Conservation (phyloP, 345 rosid genomes). For the Geranium rotundifolium region DNA sequence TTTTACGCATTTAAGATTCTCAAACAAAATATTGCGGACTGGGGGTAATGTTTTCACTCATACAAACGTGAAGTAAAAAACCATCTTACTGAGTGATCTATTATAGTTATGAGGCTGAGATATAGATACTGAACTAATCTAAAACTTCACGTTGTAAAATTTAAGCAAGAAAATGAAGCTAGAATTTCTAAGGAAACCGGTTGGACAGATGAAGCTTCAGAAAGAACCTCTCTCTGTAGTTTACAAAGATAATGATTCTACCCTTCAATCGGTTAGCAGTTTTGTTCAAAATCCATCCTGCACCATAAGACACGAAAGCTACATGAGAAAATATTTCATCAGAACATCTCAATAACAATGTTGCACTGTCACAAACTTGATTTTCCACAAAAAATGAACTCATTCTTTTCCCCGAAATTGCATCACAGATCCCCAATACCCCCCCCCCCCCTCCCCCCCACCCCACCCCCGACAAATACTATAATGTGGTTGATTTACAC, state of each 20-base stretch:
- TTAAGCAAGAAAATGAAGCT: background rate
- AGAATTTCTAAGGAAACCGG: background rate
- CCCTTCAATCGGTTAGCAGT: background rate
- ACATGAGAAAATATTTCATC: background rate
- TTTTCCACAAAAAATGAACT: background rate
- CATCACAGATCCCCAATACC: background rate
- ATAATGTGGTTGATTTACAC: background rate
- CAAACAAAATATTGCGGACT: background rate
- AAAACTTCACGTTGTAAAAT: too few relatives aligned
- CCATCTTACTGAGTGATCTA: background rate
- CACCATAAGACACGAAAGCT: background rate
- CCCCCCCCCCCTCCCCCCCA: too few relatives aligned
- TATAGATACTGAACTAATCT: too few relatives aligned
- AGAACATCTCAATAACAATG: conserved; percentile 1
- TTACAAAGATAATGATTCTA: background rate
- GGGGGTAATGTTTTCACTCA: background rate
- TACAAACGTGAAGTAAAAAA: background rate
- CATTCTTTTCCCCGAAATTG: conserved; percentile 1
- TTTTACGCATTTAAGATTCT: conserved; percentile 3
- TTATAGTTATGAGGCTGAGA: background rate
- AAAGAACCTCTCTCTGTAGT: background rate
- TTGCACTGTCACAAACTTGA: too few relatives aligned
- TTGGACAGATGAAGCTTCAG: background rate
- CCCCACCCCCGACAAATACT: background rate
- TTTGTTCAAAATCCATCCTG: background rate